Evolutionary conservation across 2,329 filamentous ascomycete genomes (phyloP).

Genomic region (Xylaria sp.): DNA sequence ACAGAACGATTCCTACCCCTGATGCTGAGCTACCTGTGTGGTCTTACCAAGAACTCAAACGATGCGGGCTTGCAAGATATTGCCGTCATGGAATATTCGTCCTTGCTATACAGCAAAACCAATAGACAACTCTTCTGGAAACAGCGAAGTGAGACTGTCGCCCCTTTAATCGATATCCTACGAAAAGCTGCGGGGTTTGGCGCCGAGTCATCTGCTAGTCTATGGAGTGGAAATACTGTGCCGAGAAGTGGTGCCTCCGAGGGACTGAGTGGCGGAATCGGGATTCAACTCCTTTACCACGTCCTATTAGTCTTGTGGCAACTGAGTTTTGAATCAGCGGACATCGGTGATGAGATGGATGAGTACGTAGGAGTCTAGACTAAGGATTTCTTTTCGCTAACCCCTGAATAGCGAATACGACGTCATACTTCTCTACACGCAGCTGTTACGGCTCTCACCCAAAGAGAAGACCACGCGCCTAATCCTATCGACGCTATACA

Average conservation of each 20-base stretch:
- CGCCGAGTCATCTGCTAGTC: slow-evolving; percentile 69
- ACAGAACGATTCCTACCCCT: slow-evolving; percentile 80
- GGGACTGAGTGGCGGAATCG: slow-evolving; percentile 81
- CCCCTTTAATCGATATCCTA: slow-evolving; percentile 84
- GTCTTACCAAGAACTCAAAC: slow-evolving; percentile 78
- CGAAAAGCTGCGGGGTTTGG: slow-evolving; percentile 78
- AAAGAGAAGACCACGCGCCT: slow-evolving; percentile 98
- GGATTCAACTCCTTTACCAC: slow-evolving; percentile 92
- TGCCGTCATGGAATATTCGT: slow-evolving; percentile 90
- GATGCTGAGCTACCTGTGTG: slow-evolving; percentile 86
- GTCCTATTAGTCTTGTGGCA: slow-evolving; percentile 96
- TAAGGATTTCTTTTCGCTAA: slow-evolving; percentile 42
- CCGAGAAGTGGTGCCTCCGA: slow-evolving; percentile 71
- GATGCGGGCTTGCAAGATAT: slow-evolving; percentile 96
- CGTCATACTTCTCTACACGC: slow-evolving; percentile 89
- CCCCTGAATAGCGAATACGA: slow-evolving; percentile 81
- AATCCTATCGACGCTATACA: slow-evolving; percentile 87
- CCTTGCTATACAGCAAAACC: slow-evolving; percentile 78
- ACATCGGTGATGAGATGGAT: slow-evolving; percentile 80
- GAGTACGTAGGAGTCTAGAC: slow-evolving; percentile 67
- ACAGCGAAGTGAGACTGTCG: slow-evolving; percentile 85
- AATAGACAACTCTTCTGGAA: slow-evolving; percentile 90
- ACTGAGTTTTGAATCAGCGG: slow-evolving; percentile 89
- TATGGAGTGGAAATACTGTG: slow-evolving; percentile 68
- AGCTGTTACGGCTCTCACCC: slow-evolving; percentile 88